A percentile compares a stretch with the other conserved stretches of the same genome.
phyloP scores from a whole-genome alignment of 1,284 basidiomycete genomes.

The Malassezia caprae region DNA sequence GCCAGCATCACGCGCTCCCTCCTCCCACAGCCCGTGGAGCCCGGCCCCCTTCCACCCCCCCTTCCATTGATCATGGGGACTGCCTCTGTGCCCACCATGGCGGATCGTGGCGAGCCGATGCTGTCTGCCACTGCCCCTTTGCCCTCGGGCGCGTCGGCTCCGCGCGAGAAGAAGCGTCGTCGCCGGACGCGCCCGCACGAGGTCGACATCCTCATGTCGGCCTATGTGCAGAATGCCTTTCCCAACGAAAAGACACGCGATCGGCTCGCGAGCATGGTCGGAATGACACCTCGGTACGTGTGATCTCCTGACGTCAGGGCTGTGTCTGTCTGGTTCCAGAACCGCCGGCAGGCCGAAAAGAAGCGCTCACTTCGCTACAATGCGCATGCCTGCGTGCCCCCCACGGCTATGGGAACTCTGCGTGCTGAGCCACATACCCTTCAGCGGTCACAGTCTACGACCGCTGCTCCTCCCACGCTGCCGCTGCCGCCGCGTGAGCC shows the following conservation, averaged over 20 bases:
- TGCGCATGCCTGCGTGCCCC: background rate
- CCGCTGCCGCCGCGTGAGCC: slow-evolving; percentile 20
- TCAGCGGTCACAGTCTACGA: background rate
- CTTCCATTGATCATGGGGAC: background rate
- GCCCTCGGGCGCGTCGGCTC: background rate
- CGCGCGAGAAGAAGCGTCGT: slow-evolving; percentile 20
- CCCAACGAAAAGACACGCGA: slow-evolving; percentile 37
- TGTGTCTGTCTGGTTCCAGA: slow-evolving; percentile 46
- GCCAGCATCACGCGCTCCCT: background rate
- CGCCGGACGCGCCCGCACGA: slow-evolving; percentile 36
- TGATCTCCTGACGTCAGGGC: slow-evolving; percentile 17
- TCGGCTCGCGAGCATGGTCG: slow-evolving; percentile 27
- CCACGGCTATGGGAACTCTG: background rate
- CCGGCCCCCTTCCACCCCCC: background rate
- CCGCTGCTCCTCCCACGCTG: background rate
- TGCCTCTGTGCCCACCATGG: background rate
- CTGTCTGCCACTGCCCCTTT: background rate
- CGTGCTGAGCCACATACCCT: background rate
- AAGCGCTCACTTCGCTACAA: slow-evolving; percentile 38
- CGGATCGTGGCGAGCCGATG: background rate
- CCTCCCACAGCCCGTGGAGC: background rate
- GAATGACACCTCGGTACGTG: slow-evolving; percentile 38
- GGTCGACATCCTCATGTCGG: slow-evolving; percentile 30
- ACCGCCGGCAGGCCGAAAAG: slow-evolving; percentile 43
- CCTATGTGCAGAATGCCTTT: slow-evolving; percentile 37